Conservation (phyloP, 495 filamentous ascomycete species). For the Penicillium turbatum region DNA sequence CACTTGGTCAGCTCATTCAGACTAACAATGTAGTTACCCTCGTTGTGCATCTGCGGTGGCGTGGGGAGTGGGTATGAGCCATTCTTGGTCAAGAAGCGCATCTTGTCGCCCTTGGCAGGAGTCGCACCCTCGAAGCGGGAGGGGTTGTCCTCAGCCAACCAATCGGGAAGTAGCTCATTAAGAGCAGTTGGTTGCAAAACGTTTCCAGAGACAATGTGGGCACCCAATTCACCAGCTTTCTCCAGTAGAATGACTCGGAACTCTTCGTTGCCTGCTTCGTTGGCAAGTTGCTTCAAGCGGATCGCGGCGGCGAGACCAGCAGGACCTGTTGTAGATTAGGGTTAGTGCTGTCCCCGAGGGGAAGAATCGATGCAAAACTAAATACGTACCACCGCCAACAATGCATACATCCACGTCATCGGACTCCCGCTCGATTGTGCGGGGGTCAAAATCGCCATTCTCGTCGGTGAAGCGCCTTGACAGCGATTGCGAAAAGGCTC, state of each 20-base stretch:
- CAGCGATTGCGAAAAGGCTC: conserved; percentile 48
- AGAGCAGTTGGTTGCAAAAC: conserved; percentile 88
- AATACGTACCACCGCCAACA: conserved; percentile 72
- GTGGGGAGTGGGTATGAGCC: conserved; percentile 73
- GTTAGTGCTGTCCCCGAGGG: conserved; percentile 15
- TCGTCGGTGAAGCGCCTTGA: conserved; percentile 47
- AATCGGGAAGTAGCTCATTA: conserved; percentile 89
- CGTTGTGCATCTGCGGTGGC: conserved; percentile 97
- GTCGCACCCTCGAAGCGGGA: conserved; percentile 80
- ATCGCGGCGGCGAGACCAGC: conserved; percentile 92
- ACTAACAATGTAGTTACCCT: conserved; percentile 96
- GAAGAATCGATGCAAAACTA: conserved; percentile 1
- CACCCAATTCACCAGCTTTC: conserved; percentile 92
- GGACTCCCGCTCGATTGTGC: conserved; percentile 72
- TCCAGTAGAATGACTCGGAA: conserved; percentile 91
- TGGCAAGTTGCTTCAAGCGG: conserved; percentile 90
- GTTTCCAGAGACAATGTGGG: conserved; percentile 93
- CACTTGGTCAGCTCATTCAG: conserved; percentile 92
- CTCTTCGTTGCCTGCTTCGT: conserved; percentile 91
- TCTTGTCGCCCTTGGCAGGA: conserved; percentile 74
- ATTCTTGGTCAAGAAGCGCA: conserved; percentile 92
- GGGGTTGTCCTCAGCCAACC: conserved; percentile 82
- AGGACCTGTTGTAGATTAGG: conserved; percentile 52
- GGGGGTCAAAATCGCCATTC: conserved; percentile 67
- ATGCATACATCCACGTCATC: conserved; percentile 97